Evolutionary conservation across 2,329 filamentous ascomycete genomes (phyloP).

Genomic region (Verticillium albo-atrum): DNA sequence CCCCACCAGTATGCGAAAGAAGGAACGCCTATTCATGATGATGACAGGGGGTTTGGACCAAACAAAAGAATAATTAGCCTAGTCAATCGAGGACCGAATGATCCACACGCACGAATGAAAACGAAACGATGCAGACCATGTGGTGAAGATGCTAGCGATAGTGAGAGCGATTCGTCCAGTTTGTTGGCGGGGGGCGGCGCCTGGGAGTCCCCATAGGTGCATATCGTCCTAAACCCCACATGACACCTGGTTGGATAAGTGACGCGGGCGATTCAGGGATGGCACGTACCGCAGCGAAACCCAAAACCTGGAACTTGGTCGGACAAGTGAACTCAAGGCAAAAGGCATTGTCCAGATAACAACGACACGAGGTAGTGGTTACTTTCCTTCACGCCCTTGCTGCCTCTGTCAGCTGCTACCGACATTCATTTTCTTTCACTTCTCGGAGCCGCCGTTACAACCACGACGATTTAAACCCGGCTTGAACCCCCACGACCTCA

Average conservation of each 20-base stretch:
- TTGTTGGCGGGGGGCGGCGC: too few relatives aligned
- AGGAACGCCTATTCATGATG: constrained; percentile 1
- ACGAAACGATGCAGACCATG: not conserved
- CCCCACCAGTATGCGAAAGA: not conserved
- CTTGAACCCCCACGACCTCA: not conserved
- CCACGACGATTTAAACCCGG: not conserved
- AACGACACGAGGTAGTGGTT: not conserved
- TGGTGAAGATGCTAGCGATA: not conserved
- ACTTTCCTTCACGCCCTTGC: not conserved
- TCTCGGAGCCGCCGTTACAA: not conserved
- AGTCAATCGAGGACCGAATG: not conserved
- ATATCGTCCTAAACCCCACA: not conserved
- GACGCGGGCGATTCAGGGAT: not conserved
- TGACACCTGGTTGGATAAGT: not conserved
- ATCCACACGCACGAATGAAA: not conserved
- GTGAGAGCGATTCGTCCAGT: not conserved
- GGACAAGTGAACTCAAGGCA: not conserved
- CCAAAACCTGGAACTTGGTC: not conserved
- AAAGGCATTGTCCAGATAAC: not conserved
- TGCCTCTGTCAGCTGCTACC: not conserved
- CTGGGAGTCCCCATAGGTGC: not conserved
- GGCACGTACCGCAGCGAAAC: not conserved
- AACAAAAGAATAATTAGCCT: not conserved
- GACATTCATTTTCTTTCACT: not conserved
- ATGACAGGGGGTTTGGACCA: not conserved